Evolutionary conservation across 2,329 filamentous ascomycete genomes (phyloP).

Genomic region (Hypoxylon sp.): DNA sequence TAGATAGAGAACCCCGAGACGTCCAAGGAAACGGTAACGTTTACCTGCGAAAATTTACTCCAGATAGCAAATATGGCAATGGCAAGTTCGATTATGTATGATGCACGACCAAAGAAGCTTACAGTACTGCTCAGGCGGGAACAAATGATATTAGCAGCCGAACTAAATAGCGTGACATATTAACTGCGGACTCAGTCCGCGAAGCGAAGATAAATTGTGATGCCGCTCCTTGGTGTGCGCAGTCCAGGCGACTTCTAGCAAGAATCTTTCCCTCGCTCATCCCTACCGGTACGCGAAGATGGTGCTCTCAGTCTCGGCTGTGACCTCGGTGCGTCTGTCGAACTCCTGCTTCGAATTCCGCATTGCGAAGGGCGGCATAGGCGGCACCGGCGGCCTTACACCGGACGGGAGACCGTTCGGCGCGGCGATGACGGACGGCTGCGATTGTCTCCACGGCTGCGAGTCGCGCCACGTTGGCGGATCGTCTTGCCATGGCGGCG

Average conservation of each 20-base stretch:
- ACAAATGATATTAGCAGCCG: conserved; percentile 33
- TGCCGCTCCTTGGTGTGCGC: conserved; percentile 14
- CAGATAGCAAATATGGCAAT: too few species aligned
- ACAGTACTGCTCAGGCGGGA: background rate
- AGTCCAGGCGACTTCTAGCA: conserved; percentile 10
- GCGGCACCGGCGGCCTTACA: conserved; percentile 2
- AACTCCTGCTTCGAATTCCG: conserved; percentile 13
- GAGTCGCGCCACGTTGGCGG: conserved; percentile 44
- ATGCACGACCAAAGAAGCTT: background rate
- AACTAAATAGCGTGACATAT: conserved; percentile 25
- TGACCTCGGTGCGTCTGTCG: conserved; percentile 35
- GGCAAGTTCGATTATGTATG: too few species aligned
- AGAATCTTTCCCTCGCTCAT: background rate
- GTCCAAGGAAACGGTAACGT: background rate
- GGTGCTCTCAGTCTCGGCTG: conserved; percentile 41
- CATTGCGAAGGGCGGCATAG: conserved; percentile 14
- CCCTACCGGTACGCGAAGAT: conserved; percentile 44
- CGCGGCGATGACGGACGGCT: conserved; percentile 29
- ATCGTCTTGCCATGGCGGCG: conserved; percentile 47
- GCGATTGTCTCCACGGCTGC: conserved; percentile 45
- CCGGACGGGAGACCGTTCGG: conserved; percentile 33
- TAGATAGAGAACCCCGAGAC: background rate
- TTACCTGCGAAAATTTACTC: too few species aligned
- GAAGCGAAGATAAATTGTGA: conserved; percentile 28
- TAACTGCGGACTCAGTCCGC: conserved; percentile 37